Conservation (phyloP, 768 basidiomycete species). For the Pleurotus cornucopiae region DNA sequence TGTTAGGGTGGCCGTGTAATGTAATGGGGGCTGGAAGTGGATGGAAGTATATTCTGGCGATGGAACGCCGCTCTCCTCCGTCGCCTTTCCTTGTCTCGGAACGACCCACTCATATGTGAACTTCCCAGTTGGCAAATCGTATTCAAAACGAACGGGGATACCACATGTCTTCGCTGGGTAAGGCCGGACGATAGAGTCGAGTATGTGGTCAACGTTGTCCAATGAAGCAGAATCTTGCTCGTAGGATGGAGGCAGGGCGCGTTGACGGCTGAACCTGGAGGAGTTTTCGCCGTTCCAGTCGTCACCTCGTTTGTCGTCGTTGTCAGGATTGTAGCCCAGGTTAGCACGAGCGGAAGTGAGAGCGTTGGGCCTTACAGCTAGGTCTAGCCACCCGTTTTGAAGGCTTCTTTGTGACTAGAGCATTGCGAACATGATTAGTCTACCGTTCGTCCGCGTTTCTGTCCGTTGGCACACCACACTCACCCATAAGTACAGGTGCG, state of each 20-base stretch:
- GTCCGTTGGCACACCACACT: slow-evolving; percentile 96
- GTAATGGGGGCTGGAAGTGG: slow-evolving; percentile 37
- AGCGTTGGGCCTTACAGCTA: slow-evolving; percentile 67
- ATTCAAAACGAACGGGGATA: slow-evolving; percentile 67
- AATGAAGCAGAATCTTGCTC: slow-evolving; percentile 64
- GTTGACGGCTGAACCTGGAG: slow-evolving; percentile 78
- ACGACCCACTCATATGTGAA: slow-evolving; percentile 66
- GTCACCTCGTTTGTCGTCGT: slow-evolving; percentile 79
- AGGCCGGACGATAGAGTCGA: slow-evolving; percentile 79
- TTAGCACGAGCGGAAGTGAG: not conserved
- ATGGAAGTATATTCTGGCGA: slow-evolving; percentile 8
- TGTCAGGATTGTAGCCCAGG: slow-evolving; percentile 71
- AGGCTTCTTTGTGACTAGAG: slow-evolving; percentile 63
- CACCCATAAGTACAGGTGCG: slow-evolving; percentile 87
- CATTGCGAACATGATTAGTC: slow-evolving; percentile 33
- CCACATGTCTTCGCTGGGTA: slow-evolving; percentile 91
- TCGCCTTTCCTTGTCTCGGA: slow-evolving; percentile 18
- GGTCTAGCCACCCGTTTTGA: slow-evolving; percentile 64
- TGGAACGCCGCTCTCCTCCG: not conserved
- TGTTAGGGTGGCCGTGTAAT: slow-evolving; percentile 28
- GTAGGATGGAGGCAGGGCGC: slow-evolving; percentile 52
- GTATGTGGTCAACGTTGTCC: slow-evolving; percentile 81
- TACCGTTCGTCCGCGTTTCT: slow-evolving; percentile 40
- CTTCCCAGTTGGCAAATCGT: slow-evolving; percentile 70
- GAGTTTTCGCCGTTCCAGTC: slow-evolving; percentile 97